phyloP scores from a whole-genome alignment of 2,329 filamentous ascomycete genomes.

The Thielaviopsis ethacetica region DNA sequence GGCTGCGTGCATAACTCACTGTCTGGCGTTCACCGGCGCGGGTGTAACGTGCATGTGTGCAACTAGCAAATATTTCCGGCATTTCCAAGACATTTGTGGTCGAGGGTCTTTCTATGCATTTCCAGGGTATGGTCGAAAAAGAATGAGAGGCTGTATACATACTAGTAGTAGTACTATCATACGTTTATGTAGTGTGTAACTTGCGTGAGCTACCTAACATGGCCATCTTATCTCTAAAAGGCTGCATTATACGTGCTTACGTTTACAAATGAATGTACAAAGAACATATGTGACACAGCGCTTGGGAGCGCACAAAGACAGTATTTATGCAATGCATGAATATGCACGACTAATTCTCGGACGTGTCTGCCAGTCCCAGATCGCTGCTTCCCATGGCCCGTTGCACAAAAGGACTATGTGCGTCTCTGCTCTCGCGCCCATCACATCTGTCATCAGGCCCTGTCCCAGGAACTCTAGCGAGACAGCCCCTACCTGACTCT shows the following conservation, averaged over 20 bases:
- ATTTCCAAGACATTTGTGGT: neutral
- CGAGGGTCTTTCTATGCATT: neutral
- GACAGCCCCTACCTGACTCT: no score
- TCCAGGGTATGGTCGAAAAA: neutral
- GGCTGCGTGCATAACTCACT: neutral
- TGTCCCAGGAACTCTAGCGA: no score
- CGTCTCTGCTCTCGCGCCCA: neutral
- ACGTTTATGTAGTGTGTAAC: neutral
- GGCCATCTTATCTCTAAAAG: no score
- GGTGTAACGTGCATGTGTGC: neutral
- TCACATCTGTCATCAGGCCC: no score
- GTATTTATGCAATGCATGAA: neutral
- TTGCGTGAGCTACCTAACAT: no score
- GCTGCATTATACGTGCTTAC: no score
- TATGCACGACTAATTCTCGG: neutral
- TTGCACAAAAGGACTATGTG: neutral
- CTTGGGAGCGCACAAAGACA: neutral
- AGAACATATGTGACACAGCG: neutral
- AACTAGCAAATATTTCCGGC: neutral
- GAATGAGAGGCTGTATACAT: neutral
- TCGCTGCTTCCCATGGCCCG: neutral
- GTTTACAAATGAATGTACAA: no score
- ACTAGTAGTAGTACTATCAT: neutral
- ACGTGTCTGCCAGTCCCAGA: neutral
- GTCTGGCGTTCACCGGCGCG: neutral